These are phyloP conservation scores for Kwoniella shivajii DNA, from an alignment of 1,284 basidiomycete species.

Conservation along the genomic window DNA sequence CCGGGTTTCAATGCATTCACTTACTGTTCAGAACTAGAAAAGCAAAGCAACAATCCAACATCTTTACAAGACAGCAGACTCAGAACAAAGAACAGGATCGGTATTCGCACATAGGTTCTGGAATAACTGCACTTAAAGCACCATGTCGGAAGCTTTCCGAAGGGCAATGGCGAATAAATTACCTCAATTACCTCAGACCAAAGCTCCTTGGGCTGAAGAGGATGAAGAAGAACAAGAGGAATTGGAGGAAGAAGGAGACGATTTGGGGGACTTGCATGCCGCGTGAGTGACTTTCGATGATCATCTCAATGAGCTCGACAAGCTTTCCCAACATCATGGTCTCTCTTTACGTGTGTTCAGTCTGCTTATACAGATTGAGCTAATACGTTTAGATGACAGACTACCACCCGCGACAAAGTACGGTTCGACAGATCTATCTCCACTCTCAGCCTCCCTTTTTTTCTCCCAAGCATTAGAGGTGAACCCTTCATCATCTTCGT, in stretches of 20 bases:
- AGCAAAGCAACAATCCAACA: too few species aligned
- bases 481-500: slow-evolving; percentile 61
- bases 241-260: slow-evolving; percentile 64
- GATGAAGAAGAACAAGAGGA: slow-evolving; percentile 59
- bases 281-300: slow-evolving; percentile 31
- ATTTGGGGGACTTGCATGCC: slow-evolving; percentile 63
- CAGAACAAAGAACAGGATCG: too few species aligned
- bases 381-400: slow-evolving; percentile 29
- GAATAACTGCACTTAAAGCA: too few species aligned
- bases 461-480: slow-evolving; percentile 78
- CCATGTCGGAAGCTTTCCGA: slow-evolving; percentile 52
- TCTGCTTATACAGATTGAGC: background rate
- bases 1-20: too few species aligned
- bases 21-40: too few species aligned
- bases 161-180: slow-evolving; percentile 48
- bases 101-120: too few species aligned
- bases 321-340: slow-evolving; percentile 55
- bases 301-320: background rate
- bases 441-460: slow-evolving; percentile 72
- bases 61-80: background rate
- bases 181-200: slow-evolving; percentile 44
- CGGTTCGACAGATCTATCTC: slow-evolving; percentile 50
- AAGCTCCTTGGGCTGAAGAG: slow-evolving; percentile 48
- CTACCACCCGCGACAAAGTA: slow-evolving; percentile 11
- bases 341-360: too few species aligned